These are phyloP conservation scores for Aspergillus sojae DNA, from an alignment of 2,329 filamentous ascomycete genomes.

Conservation along the genomic window DNA sequence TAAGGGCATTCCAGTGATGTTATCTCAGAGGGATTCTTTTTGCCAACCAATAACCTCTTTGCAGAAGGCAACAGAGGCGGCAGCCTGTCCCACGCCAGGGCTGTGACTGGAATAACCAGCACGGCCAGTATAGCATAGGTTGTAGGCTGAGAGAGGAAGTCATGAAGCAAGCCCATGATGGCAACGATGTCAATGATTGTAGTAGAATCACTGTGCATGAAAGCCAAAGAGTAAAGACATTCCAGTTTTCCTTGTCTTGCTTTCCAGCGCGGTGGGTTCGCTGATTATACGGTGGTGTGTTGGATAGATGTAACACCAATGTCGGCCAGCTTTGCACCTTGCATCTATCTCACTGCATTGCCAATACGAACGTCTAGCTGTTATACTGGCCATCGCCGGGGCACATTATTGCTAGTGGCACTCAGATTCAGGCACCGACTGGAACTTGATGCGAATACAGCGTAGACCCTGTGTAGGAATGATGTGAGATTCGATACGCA, in stretches of 20 bases:
- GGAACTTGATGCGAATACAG: not conserved
- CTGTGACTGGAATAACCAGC: not conserved
- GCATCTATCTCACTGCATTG: no score
- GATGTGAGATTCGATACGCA: not conserved
- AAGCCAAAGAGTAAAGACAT: not conserved
- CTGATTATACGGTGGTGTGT: no score
- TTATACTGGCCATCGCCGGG: not conserved
- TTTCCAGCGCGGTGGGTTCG: no score
- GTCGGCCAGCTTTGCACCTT: no score
- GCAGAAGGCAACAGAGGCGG: not conserved
- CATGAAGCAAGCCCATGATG: not conserved
- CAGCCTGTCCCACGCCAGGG: not conserved
- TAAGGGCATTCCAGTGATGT: conserved; percentile 25
- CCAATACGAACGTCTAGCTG: not conserved
- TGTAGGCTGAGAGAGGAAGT: not conserved
- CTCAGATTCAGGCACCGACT: not conserved
- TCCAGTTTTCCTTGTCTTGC: not conserved
- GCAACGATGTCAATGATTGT: not conserved
- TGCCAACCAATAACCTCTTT: conserved; percentile 16
- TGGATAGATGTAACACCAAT: no score
- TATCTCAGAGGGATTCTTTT: conserved; percentile 15
- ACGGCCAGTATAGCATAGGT: not conserved
- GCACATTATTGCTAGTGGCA: not conserved
- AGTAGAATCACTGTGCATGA: not conserved
- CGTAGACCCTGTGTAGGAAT: not conserved